Evolutionary conservation across 1,139 yeast species (phyloP), one percentile per base, ranked within the genome.

Genomic region (Oligophagozyma castellii): DNA sequence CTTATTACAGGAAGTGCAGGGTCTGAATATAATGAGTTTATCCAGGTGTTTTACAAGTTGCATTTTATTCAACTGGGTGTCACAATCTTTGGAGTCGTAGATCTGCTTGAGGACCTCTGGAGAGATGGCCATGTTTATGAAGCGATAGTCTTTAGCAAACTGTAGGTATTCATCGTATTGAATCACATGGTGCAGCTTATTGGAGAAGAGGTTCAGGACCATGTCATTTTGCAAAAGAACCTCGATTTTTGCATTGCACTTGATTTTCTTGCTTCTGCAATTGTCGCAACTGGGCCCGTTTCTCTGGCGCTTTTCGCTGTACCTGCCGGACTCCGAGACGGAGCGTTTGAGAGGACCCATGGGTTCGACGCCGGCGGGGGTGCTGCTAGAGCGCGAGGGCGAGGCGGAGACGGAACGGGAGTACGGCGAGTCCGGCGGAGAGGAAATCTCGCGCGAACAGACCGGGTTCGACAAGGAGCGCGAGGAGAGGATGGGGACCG

Each of bases 231-330:
- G 27, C 5, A 33, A 29, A 12, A 44, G 29, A 16, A 37, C 31
- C 16, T 40, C 52, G 10, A 75, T 70, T 39, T 67, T 73, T 2
- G 86, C 81, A 45, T 76, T 73, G 53, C 89, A 77, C 51, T 74
- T 77, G 35, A 75, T 78, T 51, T 77, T 77, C 36, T 81, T 63
- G n/a, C 67, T 49, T 30, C 84, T 60, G 49, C 89, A 77, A 24
- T 68, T 58, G 48, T 77, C 86, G 53, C 89, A 77, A 28, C 79
- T 70, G 6, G 86, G 86, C 0, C 89, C 86, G 14, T 70, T 59
- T 36, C 89, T 57, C 51, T 77, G 86, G 40, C 78, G 51, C 65
- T 63, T n/a, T n/a, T n/a, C n/a, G n/a, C n/a, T n/a, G n/a, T n/a
- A n/a, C n/a, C n/a, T n/a, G n/a, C n/a, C n/a, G n/a, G n/a, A n/a